A percentile compares a stretch with the other conserved stretches of the same genome.
Conservation (phyloP, 1,139 yeast genomes). For the Groenewaldozyma sp. region DNA sequence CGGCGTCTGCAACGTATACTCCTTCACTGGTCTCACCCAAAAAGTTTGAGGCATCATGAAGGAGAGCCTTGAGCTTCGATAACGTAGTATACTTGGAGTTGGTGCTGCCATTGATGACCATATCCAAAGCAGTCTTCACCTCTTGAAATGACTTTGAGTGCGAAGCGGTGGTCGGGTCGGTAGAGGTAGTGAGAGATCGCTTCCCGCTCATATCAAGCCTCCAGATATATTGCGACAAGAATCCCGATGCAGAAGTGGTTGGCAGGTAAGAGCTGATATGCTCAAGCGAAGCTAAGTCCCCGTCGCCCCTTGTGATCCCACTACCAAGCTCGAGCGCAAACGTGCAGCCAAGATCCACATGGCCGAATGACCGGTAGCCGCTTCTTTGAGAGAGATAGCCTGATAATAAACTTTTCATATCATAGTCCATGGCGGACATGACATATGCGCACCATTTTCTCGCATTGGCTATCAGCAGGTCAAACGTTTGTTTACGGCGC, state of each 20-base stretch:
- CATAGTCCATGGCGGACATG: conserved; percentile 53
- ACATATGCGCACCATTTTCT: conserved; percentile 54
- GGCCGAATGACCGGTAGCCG: conserved; percentile 26
- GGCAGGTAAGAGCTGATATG: conserved; percentile 16
- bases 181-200: neutral
- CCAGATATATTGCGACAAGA: conserved; percentile 75
- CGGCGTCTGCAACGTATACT: conserved; percentile 17
- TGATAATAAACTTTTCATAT: conserved; percentile 69
- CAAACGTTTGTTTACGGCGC: conserved; percentile 66
- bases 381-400: conserved; percentile 51
- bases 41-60: conserved; percentile 24
- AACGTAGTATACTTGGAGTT: conserved; percentile 12
- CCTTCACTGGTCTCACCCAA: conserved; percentile 17
- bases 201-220: conserved; percentile 28
- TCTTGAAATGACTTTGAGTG: conserved; percentile 1
- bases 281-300: conserved; percentile 22
- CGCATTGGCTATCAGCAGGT: conserved; percentile 50
- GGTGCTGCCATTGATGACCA: conserved; percentile 11
- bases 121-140: conserved; percentile 10
- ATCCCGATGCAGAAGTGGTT: conserved; percentile 59
- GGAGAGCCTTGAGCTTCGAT: conserved; percentile 21
- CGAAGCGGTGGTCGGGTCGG: conserved; percentile 26
- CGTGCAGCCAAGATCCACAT: conserved; percentile 68
- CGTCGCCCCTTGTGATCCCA: conserved; percentile 51
- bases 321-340: conserved; percentile 91